Percentiles rank a stretch among this genome's conserved stretches.
Evolutionary conservation across 1,284 basidiomycete genomes (phyloP).

Genomic region (Vanrija sp.): DNA sequence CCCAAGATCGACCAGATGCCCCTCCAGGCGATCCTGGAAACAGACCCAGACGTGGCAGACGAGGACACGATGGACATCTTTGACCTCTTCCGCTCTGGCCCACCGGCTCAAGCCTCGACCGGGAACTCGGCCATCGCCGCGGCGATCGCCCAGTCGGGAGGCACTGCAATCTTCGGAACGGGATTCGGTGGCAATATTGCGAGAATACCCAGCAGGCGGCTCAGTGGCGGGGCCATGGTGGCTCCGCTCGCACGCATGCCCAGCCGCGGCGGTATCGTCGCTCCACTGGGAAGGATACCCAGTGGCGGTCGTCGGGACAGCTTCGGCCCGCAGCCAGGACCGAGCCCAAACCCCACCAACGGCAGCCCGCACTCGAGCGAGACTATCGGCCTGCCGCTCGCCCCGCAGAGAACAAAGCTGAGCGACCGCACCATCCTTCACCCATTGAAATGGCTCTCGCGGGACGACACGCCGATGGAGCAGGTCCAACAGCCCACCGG

Average conservation of each 20-base stretch:
- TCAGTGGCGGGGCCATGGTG: too few species aligned
- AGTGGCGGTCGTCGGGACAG: too few species aligned
- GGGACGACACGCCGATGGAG: background rate
- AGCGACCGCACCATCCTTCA: background rate
- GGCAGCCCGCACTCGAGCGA: background rate
- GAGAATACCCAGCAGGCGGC: too few species aligned
- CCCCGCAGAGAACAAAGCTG: too few species aligned
- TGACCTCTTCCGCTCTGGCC: conserved; percentile 32
- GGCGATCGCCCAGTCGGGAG: too few species aligned
- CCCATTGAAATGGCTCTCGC: background rate
- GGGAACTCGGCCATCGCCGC: too few species aligned
- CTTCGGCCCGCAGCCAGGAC: background rate
- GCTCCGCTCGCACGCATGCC: too few species aligned
- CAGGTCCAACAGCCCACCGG: conserved; percentile 31
- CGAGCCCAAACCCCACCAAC: too few species aligned
- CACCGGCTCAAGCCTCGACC: conserved; percentile 3
- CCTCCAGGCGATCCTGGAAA: conserved; percentile 21
- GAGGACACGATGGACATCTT: conserved; percentile 35
- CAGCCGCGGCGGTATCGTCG: too few species aligned
- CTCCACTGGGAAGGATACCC: too few species aligned
- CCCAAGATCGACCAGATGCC: conserved; percentile 6
- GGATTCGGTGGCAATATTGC: too few species aligned
- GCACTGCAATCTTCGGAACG: too few species aligned
- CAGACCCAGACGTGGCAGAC: conserved; percentile 12
- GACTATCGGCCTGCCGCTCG: background rate